Conservation (phyloP, 257 asterid species). For the Knoxia roxburghii region DNA sequence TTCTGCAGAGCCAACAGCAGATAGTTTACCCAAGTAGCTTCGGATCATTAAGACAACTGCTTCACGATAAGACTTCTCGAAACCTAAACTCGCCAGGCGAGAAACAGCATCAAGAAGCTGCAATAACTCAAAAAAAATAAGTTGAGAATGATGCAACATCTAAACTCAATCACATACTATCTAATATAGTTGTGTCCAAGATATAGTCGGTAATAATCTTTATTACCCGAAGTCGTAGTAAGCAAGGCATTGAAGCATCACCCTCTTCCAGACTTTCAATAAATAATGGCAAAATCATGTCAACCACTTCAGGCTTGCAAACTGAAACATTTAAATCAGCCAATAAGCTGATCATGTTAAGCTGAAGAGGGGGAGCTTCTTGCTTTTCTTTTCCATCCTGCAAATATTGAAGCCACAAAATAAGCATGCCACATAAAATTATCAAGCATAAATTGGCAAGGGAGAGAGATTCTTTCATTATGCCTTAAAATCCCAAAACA, state of each 20-base stretch:
- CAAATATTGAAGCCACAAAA: slow-evolving; percentile 23
- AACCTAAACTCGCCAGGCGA: slow-evolving; percentile 98
- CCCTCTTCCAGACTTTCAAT: slow-evolving; percentile 99
- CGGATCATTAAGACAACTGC: slow-evolving; percentile 87
- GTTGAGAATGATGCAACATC: slow-evolving; percentile 38
- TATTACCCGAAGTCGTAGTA: slow-evolving; percentile 81
- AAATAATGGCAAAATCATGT: slow-evolving; percentile 86
- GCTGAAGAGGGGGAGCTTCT: slow-evolving; percentile 70
- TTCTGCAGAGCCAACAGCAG: slow-evolving; percentile 82
- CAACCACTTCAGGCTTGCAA: slow-evolving; percentile 87
- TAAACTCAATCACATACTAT: background rate
- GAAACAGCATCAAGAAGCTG: slow-evolving; percentile 99
- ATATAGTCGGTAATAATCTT: background rate
- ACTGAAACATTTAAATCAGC: slow-evolving; percentile 72
- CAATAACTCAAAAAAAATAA: slow-evolving; percentile 60
- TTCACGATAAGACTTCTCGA: slow-evolving; percentile 95
- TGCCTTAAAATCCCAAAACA: background rate
- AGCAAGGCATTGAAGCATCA: slow-evolving; percentile 84
- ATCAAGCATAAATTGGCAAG: background rate
- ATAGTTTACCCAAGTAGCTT: slow-evolving; percentile 86
- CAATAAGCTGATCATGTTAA: slow-evolving; percentile 74
- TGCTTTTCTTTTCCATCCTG: slow-evolving; percentile 81
- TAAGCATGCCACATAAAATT: background rate
- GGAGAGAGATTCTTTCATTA: background rate
- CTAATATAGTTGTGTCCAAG: background rate